Percentiles rank a stretch among this genome's conserved stretches.
phyloP scores from a whole-genome alignment of 768 basidiomycete genomes.

The Sutorius australiensis region DNA sequence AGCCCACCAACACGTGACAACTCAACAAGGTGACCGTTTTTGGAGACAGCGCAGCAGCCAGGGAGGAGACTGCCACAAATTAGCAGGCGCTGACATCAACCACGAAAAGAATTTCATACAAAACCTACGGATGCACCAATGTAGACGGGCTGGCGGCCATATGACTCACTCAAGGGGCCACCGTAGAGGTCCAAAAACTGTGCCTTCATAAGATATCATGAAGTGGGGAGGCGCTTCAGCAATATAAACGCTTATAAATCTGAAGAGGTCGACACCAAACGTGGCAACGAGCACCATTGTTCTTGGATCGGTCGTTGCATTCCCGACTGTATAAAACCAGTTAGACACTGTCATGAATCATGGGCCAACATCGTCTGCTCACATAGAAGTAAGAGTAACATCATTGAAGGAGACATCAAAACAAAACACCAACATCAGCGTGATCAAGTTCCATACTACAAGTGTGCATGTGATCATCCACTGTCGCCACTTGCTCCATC shows the following conservation, averaged over 20 bases:
- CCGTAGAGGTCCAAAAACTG: constrained; percentile 20
- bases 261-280: constrained; percentile 22
- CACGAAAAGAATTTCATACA: constrained; percentile 5
- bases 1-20: constrained; percentile 21
- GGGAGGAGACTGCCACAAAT: constrained; percentile 16
- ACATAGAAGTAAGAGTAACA: constrained; percentile 26
- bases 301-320: constrained; percentile 26
- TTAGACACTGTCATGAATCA: not conserved
- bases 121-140: constrained; percentile 20
- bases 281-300: constrained; percentile 13
- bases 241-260: constrained; percentile 10
- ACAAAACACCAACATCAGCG: constrained; percentile 20
- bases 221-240: not conserved
- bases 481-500: constrained; percentile 19
- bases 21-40: constrained; percentile 13
- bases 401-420: constrained; percentile 14
- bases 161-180: constrained; percentile 22
- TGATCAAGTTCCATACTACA: constrained; percentile 26
- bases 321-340: constrained; percentile 15
- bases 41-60: constrained; percentile 19
- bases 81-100: not conserved
- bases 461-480: constrained; percentile 24
- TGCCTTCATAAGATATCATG: constrained; percentile 11
- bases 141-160: constrained; percentile 22
- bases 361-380: not conserved